phyloP scores from a whole-genome alignment of 2,329 filamentous ascomycete species.

The Botrytis sinoallii region DNA sequence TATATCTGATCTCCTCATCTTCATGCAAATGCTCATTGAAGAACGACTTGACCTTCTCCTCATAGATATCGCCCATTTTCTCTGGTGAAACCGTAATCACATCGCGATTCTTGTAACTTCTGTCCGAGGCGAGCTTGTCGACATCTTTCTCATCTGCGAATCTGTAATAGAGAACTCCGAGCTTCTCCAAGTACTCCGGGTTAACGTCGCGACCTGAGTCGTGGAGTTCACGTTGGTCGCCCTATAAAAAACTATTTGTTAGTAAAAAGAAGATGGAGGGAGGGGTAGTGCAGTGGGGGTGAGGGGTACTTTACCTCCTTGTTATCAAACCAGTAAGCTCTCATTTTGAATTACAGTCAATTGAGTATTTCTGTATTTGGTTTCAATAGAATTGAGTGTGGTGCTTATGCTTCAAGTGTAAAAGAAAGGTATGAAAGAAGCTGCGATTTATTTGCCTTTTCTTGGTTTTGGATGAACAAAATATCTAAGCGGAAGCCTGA shows the following conservation, averaged over 20 bases:
- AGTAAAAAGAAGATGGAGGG: constrained; percentile 17
- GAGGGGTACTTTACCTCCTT: constrained; percentile 47
- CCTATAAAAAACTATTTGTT: constrained; percentile 48
- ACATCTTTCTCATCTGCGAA: constrained; percentile 64
- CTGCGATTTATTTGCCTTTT: not conserved
- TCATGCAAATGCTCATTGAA: constrained; percentile 96
- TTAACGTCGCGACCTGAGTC: constrained; percentile 73
- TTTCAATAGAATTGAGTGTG: not conserved
- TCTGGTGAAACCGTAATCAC: constrained; percentile 84
- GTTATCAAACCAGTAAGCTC: constrained; percentile 71
- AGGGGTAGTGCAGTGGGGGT: constrained; percentile 8
- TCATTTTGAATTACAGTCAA: constrained; percentile 49
- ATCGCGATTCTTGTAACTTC: constrained; percentile 92
- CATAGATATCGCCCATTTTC: constrained; percentile 82
- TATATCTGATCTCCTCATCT: constrained; percentile 97
- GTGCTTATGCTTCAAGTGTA: not conserved
- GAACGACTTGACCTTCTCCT: constrained; percentile 90
- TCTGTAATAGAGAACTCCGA: constrained; percentile 79
- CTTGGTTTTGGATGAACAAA: constrained; percentile 4
- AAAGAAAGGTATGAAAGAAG: not conserved
- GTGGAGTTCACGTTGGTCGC: constrained; percentile 89
- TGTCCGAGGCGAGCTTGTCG: constrained; percentile 67
- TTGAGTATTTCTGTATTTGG: not conserved
- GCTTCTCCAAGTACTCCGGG: constrained; percentile 60
- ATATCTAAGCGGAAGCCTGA: not conserved